These are phyloP conservation scores for Zea luxurians DNA, from an alignment of 176 grass and related monocot genomes.

Conservation along the genomic window DNA sequence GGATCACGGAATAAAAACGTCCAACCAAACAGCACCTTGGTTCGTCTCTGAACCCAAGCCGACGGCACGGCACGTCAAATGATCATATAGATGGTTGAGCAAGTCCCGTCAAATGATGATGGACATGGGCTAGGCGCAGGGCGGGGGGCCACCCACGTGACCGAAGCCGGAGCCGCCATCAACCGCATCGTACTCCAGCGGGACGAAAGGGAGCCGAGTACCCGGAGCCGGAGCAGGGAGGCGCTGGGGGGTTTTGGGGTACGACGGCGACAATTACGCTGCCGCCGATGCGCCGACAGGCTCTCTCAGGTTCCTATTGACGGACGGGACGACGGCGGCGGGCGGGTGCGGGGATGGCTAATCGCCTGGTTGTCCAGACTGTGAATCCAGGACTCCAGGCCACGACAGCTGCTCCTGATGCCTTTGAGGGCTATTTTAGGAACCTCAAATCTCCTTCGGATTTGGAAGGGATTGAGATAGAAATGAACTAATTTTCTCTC, in stretches of 20 bases:
- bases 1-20: no score
- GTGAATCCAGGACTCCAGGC: no score
- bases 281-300: slow-evolving; percentile 50
- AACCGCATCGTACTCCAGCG: not conserved
- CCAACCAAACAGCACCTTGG: no score
- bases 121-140: not conserved
- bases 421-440: no score
- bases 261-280: slow-evolving; percentile 18
- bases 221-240: not conserved
- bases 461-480: no score
- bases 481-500: no score
- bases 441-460: no score
- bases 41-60: not conserved
- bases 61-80: slow-evolving; percentile 10
- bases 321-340: not conserved
- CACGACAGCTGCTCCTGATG: no score
- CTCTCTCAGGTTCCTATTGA: not conserved
- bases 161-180: not conserved
- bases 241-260: not conserved
- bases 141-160: slow-evolving; percentile 40
- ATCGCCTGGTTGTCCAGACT: not conserved
- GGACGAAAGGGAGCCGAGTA: not conserved
- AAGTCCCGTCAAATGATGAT: slow-evolving; percentile 25
- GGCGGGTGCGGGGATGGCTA: not conserved
- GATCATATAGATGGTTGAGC: slow-evolving; percentile 30